Evolutionary conservation across 2,329 filamentous ascomycete species (phyloP).

Genomic region (Lasiodiplodia sp.): DNA sequence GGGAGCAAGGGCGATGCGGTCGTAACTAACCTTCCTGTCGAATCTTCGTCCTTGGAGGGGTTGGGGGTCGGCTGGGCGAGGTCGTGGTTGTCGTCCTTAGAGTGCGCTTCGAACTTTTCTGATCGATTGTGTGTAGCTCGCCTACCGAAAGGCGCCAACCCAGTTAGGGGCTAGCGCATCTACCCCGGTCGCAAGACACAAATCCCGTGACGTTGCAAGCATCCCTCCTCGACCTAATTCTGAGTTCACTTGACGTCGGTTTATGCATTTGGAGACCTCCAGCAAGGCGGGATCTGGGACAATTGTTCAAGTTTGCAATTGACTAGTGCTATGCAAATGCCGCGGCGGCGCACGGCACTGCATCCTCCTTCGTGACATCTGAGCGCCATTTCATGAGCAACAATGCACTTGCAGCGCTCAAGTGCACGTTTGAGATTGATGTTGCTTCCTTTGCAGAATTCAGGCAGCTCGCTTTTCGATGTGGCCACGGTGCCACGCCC

Average conservation of each 20-base stretch:
- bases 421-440: not conserved
- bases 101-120: conserved; percentile 26
- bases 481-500: not conserved
- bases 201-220: conserved; percentile 18
- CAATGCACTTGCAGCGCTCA: not conserved
- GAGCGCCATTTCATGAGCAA: not conserved
- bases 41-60: conserved; percentile 29
- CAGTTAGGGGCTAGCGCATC: not conserved
- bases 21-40: conserved; percentile 27
- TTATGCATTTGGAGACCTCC: not conserved
- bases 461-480: not conserved
- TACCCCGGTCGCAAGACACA: not conserved
- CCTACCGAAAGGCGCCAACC: conserved; percentile 5
- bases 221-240: conserved; percentile 16
- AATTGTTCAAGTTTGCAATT: not conserved
- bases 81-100: conserved; percentile 29
- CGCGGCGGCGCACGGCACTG: not conserved
- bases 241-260: conserved; percentile 7
- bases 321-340: not conserved
- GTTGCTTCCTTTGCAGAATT: not conserved
- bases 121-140: conserved; percentile 30
- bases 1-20: conserved; percentile 1
- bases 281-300: not conserved
- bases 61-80: conserved; percentile 30
- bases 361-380: not conserved